Base-by-base conservation (phyloP, 306 rosid genomes). In the Cucumis melo region DNA sequence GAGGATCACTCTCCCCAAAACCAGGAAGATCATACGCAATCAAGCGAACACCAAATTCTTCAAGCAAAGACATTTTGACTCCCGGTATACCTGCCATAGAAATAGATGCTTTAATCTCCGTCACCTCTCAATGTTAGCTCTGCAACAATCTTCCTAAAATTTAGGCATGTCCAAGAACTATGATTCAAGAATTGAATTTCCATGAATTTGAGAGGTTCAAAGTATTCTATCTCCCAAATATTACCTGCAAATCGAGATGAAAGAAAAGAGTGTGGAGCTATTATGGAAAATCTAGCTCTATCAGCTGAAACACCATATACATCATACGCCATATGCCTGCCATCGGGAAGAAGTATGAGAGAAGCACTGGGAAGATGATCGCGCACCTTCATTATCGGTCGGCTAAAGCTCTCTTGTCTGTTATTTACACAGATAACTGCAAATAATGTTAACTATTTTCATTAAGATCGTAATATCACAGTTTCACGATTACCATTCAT, bases 1-100 rank as follows among this genome's bases (percentile, higher is more conserved):
- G 93, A 81, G 97, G 97, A 81, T 90, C 95, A 76, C 99, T 94
- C 84, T 94, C 99, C 84, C 99, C 99, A 87, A 92, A 94, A 80
- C 97, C 99, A 68, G 99, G 96, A 87, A 94, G 99, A 85, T 94
- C 99, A 71, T 90, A 94, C 7, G 97, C 83, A 77, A 94, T 80
- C 81, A 94, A 80, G 59, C 91, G 91, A 79, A 94, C 59, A 1
- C 99, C 97, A 16, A 90, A 94, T 74, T 94, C 93, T 85, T 90
- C 93, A 32, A 94, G 96, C 84, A 94, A 75, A 13, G 92, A 80
- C 70, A 78, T 41, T 83, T 88, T 90, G 41, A 92, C 83, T 80
- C 97, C 97, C 5, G 97, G 96, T 53, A 94, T 81, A 78, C 95
- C 99, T 94, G 82, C 53, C 42, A 77, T 27, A 50, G 36, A 75